Conservation (phyloP, 805 yeast genomes). For the Kluyveromyces nonfermentans region DNA sequence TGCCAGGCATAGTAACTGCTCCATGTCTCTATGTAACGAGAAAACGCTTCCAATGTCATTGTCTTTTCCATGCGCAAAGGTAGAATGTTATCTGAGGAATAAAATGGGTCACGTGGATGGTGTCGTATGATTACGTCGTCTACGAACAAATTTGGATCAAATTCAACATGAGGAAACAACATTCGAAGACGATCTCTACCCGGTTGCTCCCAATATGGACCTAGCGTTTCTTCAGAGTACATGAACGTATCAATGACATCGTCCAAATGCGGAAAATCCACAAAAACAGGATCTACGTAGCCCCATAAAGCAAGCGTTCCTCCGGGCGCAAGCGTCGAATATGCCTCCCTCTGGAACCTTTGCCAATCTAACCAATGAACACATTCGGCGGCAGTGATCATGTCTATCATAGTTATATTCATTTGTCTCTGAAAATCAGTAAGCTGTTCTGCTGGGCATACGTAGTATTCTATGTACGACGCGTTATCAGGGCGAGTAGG, state of each 20-base stretch:
- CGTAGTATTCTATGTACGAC: background rate
- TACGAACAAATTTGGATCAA: constrained; percentile 8
- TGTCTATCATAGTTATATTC: constrained; percentile 31
- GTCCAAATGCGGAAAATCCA: constrained; percentile 45
- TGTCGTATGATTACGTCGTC: constrained; percentile 11
- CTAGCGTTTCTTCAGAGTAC: constrained; percentile 42
- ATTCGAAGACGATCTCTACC: constrained; percentile 52
- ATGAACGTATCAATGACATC: constrained; percentile 42
- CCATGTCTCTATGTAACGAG: constrained; percentile 55
- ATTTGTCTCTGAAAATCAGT: constrained; percentile 25
- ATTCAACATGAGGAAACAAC: constrained; percentile 20
- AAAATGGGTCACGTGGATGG: background rate
- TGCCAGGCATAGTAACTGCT: constrained; percentile 57
- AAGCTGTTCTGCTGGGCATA: constrained; percentile 17
- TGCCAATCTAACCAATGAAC: constrained; percentile 75
- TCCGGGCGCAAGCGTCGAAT: constrained; percentile 41
- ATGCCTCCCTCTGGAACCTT: constrained; percentile 41
- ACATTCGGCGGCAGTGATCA: constrained; percentile 75
- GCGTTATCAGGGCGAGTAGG: background rate
- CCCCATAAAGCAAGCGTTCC: constrained; percentile 77
- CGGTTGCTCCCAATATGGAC: constrained; percentile 75
- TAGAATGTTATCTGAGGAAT: constrained; percentile 6
- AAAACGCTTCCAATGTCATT: constrained; percentile 38
- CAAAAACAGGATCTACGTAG: constrained; percentile 61
- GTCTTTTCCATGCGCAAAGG: constrained; percentile 30